A percentile compares a stretch with the other conserved stretches of the same genome.
phyloP scores from a whole-genome alignment of 1,284 basidiomycete species.

The Crocinoboletus sp. region DNA sequence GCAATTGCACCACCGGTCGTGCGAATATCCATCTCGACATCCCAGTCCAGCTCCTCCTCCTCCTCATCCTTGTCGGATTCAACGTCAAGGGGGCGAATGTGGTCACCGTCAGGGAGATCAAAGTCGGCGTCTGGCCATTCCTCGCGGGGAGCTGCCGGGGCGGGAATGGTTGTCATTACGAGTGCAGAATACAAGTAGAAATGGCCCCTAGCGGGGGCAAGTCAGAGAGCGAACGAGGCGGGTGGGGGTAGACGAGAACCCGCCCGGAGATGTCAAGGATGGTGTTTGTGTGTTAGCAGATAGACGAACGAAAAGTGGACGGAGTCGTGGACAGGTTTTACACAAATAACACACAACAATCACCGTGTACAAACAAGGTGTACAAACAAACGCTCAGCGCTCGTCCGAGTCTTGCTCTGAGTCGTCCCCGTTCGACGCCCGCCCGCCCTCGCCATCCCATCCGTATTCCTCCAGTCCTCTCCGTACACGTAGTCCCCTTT shows the following conservation, averaged over 20 bases:
- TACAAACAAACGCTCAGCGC: conserved; percentile 45
- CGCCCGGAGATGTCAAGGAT: not conserved
- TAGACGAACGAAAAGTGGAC: conserved; percentile 9
- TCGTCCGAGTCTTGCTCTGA: conserved; percentile 43
- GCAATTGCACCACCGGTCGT: conserved; percentile 53
- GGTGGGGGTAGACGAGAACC: not conserved
- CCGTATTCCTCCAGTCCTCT: conserved; percentile 61
- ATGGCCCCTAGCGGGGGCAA: conserved; percentile 22
- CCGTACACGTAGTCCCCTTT: conserved; percentile 73
- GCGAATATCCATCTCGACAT: conserved; percentile 65
- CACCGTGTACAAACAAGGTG: conserved; percentile 34
- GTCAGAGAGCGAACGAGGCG: conserved; percentile 1
- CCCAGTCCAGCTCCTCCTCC: conserved; percentile 63
- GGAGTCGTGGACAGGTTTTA: not conserved
- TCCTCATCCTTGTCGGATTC: conserved; percentile 58
- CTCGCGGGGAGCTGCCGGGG: conserved; percentile 57
- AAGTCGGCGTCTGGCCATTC: conserved; percentile 84
- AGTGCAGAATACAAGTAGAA: conserved; percentile 16
- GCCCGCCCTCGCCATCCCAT: conserved; percentile 36
- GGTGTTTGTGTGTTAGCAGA: not conserved
- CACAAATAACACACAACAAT: conserved; percentile 20
- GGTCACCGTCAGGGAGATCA: conserved; percentile 68
- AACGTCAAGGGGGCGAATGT: conserved; percentile 51
- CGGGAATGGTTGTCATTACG: conserved; percentile 44
- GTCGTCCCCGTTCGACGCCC: conserved; percentile 57